Base-by-base conservation (phyloP, 2,329 filamentous ascomycete genomes). In the Verticillium tricorpus region DNA sequence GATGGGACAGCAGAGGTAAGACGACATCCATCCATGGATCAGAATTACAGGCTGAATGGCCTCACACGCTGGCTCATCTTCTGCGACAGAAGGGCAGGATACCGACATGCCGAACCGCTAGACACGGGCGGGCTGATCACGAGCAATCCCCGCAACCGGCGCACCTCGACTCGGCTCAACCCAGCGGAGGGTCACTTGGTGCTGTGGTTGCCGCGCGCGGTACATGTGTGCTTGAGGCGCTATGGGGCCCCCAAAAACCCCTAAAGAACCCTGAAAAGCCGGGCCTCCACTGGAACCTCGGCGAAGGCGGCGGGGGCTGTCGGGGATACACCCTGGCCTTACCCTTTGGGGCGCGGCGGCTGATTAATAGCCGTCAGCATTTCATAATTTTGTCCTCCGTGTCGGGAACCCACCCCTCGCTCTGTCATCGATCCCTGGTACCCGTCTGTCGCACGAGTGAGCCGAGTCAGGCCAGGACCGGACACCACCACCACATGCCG, bases 341-440 rank as follows among this genome's bases (percentile, higher is more conserved):
- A 15, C 7, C 37, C 12, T 39, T 28, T 28, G 37, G 39, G 39
- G 45, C 3, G 19, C 12, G 9, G 45, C 39, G 57, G 57, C 57
- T 58, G 57, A 58, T 50, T 58, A 58, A 58, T 58, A 39, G 57
- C 57, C 39, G 57, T 52, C 45, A 52, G 45, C 45, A 52, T 22
- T 52, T 52, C 45, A 52, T 52, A 52, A 52, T 52, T 52, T 6
- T 52, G 45, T 52, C 45, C 7, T n/a, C 17, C 19, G 4, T 28
- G 28, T 28, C 40, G 45, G 45, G n/a, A 52, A 52, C 4, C n/a
- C 45, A 52, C 45, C 19, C 19, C n/a, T 25, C 45, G n/a, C 45
- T 22, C 45, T 22, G 19, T 52, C 19, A 25, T 52, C 45, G 11
- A 22, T 15, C 37, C 14, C 37, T 6, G 4, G 37, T 50, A 8